Percentiles rank a stretch among this genome's conserved stretches.
These are phyloP conservation scores for Mucor lusitanicus DNA, from an alignment of 371 early-diverging fungal species.

Conservation along the genomic window DNA sequence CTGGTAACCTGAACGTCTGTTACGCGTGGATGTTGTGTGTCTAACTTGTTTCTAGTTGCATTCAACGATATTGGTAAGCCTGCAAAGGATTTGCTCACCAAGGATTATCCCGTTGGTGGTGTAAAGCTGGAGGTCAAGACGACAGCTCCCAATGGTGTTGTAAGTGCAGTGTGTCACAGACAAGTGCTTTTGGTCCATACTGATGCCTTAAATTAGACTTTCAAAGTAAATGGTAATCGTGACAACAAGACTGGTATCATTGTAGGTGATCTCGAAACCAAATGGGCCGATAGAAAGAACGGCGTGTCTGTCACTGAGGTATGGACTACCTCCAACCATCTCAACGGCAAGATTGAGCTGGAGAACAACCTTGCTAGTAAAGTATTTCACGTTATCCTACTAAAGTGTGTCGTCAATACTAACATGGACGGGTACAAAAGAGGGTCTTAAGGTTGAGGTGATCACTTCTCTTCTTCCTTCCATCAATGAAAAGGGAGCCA, in stretches of 20 bases:
- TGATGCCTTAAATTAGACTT: constrained; percentile 60
- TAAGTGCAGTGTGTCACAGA: constrained; percentile 47
- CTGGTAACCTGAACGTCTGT: constrained; percentile 11
- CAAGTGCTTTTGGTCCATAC: not conserved
- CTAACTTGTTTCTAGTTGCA: constrained; percentile 40
- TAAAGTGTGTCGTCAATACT: not conserved
- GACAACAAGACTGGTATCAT: constrained; percentile 94
- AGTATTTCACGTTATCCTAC: constrained; percentile 1
- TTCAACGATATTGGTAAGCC: constrained; percentile 95
- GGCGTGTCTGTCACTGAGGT: constrained; percentile 93
- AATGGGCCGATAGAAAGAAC: constrained; percentile 89
- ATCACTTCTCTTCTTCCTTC: constrained; percentile 50
- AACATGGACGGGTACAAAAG: constrained; percentile 10
- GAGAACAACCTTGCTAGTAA: constrained; percentile 89
- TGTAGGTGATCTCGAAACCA: constrained; percentile 93
- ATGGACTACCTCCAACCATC: constrained; percentile 92
- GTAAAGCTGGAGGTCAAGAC: constrained; percentile 97
- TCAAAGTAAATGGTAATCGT: constrained; percentile 92
- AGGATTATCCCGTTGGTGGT: constrained; percentile 93
- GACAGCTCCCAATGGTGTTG: constrained; percentile 90
- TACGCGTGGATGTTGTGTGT: not conserved
- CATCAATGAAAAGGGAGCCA: constrained; percentile 50
- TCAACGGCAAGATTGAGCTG: constrained; percentile 91
- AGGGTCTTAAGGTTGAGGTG: constrained; percentile 54
- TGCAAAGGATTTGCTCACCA: constrained; percentile 92